These are phyloP conservation scores for Blastocystis sp. DNA, from an alignment of 352 stramenopile genomes.

Conservation along the genomic window DNA sequence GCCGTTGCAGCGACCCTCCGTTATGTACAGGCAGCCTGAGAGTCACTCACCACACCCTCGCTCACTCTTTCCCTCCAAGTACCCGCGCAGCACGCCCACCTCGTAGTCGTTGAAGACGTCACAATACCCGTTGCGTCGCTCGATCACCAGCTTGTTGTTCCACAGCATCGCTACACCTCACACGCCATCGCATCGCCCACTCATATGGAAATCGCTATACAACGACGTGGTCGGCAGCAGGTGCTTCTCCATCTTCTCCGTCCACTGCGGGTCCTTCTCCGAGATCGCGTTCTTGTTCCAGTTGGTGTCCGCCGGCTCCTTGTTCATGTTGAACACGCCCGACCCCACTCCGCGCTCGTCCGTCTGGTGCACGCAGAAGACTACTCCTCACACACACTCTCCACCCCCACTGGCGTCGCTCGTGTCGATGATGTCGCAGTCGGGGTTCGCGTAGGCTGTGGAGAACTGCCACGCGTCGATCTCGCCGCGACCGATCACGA, in stretches of 20 bases:
- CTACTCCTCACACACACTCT: not conserved
- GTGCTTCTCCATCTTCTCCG: not conserved
- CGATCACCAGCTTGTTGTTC: not conserved
- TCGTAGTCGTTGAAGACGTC: constrained; percentile 18
- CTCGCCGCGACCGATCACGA: constrained; percentile 1
- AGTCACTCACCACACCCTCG: not conserved
- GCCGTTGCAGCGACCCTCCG: not conserved
- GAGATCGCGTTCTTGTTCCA: constrained; percentile 10
- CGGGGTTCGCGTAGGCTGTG: not conserved
- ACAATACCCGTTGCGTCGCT: not conserved
- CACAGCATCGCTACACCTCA: not conserved
- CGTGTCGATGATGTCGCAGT: not conserved
- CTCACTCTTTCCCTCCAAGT: not conserved
- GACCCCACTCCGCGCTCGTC: constrained; percentile 1
- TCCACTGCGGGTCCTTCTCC: not conserved
- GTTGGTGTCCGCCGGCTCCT: constrained; percentile 2
- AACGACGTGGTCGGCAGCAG: not conserved
- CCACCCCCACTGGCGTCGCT: not conserved
- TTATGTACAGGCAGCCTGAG: not conserved
- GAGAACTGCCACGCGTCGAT: not conserved
- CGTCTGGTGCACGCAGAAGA: constrained; percentile 5
- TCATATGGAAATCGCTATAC: constrained; percentile 19
- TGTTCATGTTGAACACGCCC: constrained; percentile 27
- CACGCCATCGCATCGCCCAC: not conserved
- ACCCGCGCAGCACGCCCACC: not conserved